Conservation (phyloP, 129 eudicot species). For the Solidago caesia region DNA sequence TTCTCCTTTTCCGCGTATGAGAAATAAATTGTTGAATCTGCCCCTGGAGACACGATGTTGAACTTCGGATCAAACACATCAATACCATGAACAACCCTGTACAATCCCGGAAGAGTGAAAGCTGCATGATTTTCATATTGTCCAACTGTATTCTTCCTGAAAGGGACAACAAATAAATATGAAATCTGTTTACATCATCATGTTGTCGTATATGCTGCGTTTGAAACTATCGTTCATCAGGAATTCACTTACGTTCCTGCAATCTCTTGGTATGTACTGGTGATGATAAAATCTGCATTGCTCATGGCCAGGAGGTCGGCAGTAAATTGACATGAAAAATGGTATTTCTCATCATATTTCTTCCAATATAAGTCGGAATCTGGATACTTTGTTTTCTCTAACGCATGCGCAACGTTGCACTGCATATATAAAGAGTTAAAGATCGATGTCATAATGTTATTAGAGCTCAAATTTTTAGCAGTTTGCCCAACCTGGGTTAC, state of each 20-base stretch:
- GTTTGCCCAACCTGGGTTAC: conserved; percentile 37
- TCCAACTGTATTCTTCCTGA: conserved; percentile 88
- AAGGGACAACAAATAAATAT: neutral
- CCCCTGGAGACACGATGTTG: conserved; percentile 98
- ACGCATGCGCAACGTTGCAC: conserved; percentile 96
- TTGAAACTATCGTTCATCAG: neutral
- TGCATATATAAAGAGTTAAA: conserved; percentile 4
- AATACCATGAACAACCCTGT: conserved; percentile 94
- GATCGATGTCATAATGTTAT: no score
- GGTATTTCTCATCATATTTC: conserved; percentile 83
- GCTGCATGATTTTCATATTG: conserved; percentile 94
- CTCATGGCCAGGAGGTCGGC: conserved; percentile 97
- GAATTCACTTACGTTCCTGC: conserved; percentile 88
- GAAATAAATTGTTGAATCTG: conserved; percentile 81
- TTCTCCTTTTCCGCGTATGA: conserved; percentile 64
- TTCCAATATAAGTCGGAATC: conserved; percentile 94
- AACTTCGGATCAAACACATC: conserved; percentile 99
- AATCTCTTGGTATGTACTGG: conserved; percentile 97
- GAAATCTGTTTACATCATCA: neutral
- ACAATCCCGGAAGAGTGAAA: conserved; percentile 90
- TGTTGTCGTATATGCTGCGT: neutral
- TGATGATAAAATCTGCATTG: conserved; percentile 92
- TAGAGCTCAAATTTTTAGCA: no score
- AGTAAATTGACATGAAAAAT: conserved; percentile 94
- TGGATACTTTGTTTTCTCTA: conserved; percentile 96